phyloP scores from a whole-genome alignment of 2,329 filamentous ascomycete genomes.

The Tolypocladium paradoxum region DNA sequence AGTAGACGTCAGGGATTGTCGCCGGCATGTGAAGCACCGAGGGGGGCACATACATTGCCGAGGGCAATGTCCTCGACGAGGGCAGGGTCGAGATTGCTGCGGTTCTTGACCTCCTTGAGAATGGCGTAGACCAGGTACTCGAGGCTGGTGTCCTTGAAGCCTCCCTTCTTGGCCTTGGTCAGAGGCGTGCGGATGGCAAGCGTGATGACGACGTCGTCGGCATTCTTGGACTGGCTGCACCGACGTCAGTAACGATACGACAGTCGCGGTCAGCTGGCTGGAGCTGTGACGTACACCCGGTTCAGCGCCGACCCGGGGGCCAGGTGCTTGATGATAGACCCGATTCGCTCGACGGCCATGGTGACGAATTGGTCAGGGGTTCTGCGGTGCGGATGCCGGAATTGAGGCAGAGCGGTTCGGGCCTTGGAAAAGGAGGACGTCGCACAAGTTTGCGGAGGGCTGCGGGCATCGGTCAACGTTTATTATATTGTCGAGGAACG shows the following conservation, averaged over 20 bases:
- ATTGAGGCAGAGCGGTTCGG: background rate
- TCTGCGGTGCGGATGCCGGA: background rate
- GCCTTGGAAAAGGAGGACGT: background rate
- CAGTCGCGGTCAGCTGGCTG: background rate
- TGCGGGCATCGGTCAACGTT: constrained; percentile 1
- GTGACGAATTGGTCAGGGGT: constrained; percentile 10
- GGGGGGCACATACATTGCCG: constrained; percentile 57
- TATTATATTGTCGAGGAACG: constrained; percentile 7
- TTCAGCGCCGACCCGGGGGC: constrained; percentile 61
- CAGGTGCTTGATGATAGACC: constrained; percentile 79
- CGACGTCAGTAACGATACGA: background rate
- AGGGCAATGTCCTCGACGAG: constrained; percentile 84
- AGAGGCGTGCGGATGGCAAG: constrained; percentile 83
- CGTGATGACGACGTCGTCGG: constrained; percentile 95
- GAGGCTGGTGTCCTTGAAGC: constrained; percentile 86
- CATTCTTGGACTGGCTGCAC: constrained; percentile 74
- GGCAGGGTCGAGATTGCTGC: constrained; percentile 66
- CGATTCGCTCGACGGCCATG: constrained; percentile 80
- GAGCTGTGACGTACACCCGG: constrained; percentile 54
- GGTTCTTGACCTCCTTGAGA: constrained; percentile 62
- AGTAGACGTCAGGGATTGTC: background rate
- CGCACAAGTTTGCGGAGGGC: background rate
- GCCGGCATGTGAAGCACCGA: background rate
- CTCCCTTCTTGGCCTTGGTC: constrained; percentile 80
- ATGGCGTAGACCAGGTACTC: constrained; percentile 80